Percentiles rank a stretch among this genome's conserved stretches.
Conservation (phyloP, 2,329 filamentous ascomycete species). For the Verticillium isaacii region DNA sequence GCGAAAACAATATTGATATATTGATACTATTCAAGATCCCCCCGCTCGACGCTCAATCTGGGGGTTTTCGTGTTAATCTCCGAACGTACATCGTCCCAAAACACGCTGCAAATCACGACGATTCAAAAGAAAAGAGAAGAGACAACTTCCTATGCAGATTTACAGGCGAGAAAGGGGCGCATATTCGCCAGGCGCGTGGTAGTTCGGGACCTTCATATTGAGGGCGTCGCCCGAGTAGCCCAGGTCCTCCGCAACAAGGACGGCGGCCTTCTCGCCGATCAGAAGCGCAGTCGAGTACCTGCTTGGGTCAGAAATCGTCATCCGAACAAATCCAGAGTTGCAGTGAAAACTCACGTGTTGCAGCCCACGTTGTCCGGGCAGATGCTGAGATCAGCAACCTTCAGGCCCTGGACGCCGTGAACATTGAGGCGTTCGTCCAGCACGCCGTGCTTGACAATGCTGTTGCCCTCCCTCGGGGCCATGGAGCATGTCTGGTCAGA, state of each 20-base stretch:
- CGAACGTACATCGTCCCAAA: not conserved
- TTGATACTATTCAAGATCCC: too few species aligned
- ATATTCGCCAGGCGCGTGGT: slow-evolving; percentile 51
- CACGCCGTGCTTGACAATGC: slow-evolving; percentile 75
- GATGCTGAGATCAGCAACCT: slow-evolving; percentile 72
- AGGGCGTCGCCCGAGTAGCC: slow-evolving; percentile 68
- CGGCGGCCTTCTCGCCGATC: slow-evolving; percentile 70
- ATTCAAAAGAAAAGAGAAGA: not conserved
- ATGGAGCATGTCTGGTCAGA: slow-evolving; percentile 62
- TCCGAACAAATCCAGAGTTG: slow-evolving; percentile 1
- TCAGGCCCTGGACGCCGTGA: slow-evolving; percentile 70
- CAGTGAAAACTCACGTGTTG: slow-evolving; percentile 46
- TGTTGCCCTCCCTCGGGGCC: slow-evolving; percentile 71
- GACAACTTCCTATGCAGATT: not conserved
- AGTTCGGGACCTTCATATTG: slow-evolving; percentile 70
- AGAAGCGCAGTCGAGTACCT: slow-evolving; percentile 66
- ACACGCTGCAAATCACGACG: not conserved
- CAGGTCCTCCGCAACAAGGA: slow-evolving; percentile 67
- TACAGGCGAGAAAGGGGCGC: slow-evolving; percentile 35
- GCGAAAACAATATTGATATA: too few species aligned
- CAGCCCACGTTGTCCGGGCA: slow-evolving; percentile 75
- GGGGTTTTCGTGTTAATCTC: not conserved
- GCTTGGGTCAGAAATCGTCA: slow-evolving; percentile 12
- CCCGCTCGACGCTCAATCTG: too few species aligned
- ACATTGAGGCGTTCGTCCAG: slow-evolving; percentile 74